Evolutionary conservation across 2,329 filamentous ascomycete genomes (phyloP), one percentile per base, ranked within the genome.

Genomic region (Xylaria sp.): DNA sequence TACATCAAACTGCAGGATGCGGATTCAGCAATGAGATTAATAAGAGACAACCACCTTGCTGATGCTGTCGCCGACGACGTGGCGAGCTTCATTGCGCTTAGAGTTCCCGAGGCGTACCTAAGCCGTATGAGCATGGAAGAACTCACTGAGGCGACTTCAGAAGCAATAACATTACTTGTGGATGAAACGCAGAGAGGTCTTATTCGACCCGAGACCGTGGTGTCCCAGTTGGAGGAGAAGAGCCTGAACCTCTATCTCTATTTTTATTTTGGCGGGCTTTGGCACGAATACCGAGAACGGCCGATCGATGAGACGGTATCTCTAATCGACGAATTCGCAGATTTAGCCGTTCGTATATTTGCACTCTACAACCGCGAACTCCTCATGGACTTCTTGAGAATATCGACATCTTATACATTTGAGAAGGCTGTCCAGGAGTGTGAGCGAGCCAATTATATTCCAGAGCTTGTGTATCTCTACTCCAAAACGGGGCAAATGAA

Each of bases 401-500:
- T 89, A 3, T 96, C 93, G 7, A 94, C 93, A 9, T 90, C 90
- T 1, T 99, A 98, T 77, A 89, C 89, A n/a, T 94, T 97, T 72
- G 93, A 96, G 74, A 90, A 88, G 81, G 93, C 81, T 78, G 92
- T 81, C 69, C 87, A 82, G 85, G 89, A 96, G 73, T 99, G 96
- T 76, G 94, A 98, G 78, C 82, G 85, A 15, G 86, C 88, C 71
- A 89, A 91, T 71, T 98, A 92, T 79, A 92, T 96, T 54, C 92
- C 93, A 42, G 96, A 99, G 77, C 87, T 98, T n/a, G 95, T 99
- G 15, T 96, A 96, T 75, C 87, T 99, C 1, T 91, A 98, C 74
- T 96, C 94, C 67, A 97, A 97, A 78, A 98, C 94, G 0, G 96
- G 96, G 0, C 90, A 97, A 78, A 96, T 93, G 73, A 97, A 97